Evolutionary conservation across 78 protist species (phyloP).

Genomic region (Dictyostelium citrinum): DNA sequence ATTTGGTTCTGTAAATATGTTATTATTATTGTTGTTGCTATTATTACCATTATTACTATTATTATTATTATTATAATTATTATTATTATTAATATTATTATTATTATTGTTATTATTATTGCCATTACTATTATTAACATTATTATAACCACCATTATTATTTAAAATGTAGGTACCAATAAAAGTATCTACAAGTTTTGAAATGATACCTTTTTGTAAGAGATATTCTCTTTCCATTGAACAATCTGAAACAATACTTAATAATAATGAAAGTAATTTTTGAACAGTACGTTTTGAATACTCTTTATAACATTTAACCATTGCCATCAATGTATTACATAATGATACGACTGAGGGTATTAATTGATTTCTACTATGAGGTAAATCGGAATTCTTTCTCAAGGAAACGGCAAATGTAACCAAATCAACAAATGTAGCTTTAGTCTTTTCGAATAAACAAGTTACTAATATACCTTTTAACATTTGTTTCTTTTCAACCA

Average conservation of each 20-base stretch:
- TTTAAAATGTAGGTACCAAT: slow-evolving; percentile 23
- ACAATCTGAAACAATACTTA: slow-evolving; percentile 3
- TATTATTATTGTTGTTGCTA: not conserved
- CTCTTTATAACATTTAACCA: slow-evolving; percentile 25
- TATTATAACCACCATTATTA: not conserved
- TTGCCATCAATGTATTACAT: not conserved
- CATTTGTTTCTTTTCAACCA: not conserved
- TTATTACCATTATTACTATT: not conserved
- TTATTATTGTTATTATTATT: not conserved
- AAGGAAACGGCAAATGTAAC: slow-evolving; percentile 25
- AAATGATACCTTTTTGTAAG: slow-evolving; percentile 44
- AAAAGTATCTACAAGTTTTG: slow-evolving; percentile 34
- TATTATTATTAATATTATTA: not conserved
- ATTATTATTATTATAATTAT: not conserved
- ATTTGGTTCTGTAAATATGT: slow-evolving; percentile 13
- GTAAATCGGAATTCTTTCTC: not conserved
- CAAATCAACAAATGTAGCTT: slow-evolving; percentile 26
- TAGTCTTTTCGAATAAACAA: slow-evolving; percentile 62
- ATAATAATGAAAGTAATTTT: slow-evolving; percentile 14
- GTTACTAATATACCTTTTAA: not conserved
- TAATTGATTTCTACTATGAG: not conserved
- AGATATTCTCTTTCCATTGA: slow-evolving; percentile 44
- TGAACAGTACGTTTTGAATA: slow-evolving; percentile 33
- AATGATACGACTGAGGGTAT: not conserved
- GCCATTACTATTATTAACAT: not conserved